Base-by-base conservation (phyloP, 1,139 yeast species). In the Kodamaea arcana region DNA sequence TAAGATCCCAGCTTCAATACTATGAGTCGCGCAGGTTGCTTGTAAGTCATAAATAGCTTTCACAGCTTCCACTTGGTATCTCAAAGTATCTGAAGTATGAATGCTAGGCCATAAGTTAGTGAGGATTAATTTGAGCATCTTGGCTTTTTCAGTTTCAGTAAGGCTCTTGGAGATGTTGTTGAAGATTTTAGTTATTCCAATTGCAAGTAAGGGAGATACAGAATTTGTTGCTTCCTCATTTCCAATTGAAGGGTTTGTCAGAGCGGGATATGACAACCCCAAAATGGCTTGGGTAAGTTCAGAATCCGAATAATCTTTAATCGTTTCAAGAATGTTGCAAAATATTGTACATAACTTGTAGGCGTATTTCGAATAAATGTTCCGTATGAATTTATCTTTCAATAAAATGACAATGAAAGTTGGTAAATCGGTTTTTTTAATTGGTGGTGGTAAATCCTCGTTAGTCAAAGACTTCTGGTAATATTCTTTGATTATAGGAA, bases 41-140 rank as follows among this genome's bases (percentile, higher is more conserved):
- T 65, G 72, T 33, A 76, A 56, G 18, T 65, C 73, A 54, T 70
- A 69, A 9, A 76, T 60, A 10, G 72, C 65, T 33, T 68, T 72
- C 1, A 79, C 84, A 0, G 79, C 64, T 47, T 82, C 90, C 1
- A 80, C 82, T 46, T 81, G 87, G 39, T 65, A 67, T 29, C 60
- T 62, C 3, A 60, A 58, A 4, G 80, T 78, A 15, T 69, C 61
- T 2, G 65, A 55, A 2, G 72, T 61, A n/a, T 58, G 49, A 8
- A 79, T 46, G 18, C 75, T 59, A 3, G 54, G 51, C 81, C 81
- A 78, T 16, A 75, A 51, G 34, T 65, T 62, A 11, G 67, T 54
- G 26, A 72, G 46, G 2, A 69, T 51, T 3, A 60, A 47, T 39
- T 65, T 65, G 17, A 73, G 46, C 4, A 69, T 36, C 35, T 52